Percentiles rank a stretch among this genome's conserved stretches.
These are phyloP conservation scores for Nectriaceae sp. DNA, from an alignment of 2,329 filamentous ascomycete genomes.

Conservation along the genomic window DNA sequence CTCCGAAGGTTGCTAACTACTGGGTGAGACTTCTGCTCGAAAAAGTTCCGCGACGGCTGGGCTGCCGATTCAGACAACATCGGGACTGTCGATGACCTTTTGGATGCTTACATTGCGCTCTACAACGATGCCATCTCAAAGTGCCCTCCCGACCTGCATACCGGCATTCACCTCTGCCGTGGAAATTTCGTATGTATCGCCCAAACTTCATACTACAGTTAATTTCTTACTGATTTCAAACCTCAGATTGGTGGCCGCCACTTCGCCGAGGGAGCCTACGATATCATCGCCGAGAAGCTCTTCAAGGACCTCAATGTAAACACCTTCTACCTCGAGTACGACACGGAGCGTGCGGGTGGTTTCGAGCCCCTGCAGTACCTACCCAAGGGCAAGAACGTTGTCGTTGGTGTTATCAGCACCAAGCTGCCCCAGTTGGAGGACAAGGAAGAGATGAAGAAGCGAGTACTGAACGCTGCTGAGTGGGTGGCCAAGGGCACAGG, in stretches of 20 bases:
- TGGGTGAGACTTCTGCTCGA: conserved; percentile 74
- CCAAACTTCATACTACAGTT: background rate
- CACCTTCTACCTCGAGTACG: conserved; percentile 72
- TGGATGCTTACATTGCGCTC: conserved; percentile 74
- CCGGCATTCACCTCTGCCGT: conserved; percentile 75
- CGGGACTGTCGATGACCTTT: conserved; percentile 66
- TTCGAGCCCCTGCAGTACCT: conserved; percentile 66
- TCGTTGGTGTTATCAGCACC: conserved; percentile 64
- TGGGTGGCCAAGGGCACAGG: conserved; percentile 69
- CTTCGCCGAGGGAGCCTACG: conserved; percentile 68
- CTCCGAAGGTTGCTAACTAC: background rate
- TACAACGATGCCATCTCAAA: conserved; percentile 72
- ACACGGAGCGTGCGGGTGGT: conserved; percentile 64
- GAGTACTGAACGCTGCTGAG: conserved; percentile 62
- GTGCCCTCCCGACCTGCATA: conserved; percentile 69
- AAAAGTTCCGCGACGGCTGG: conserved; percentile 72
- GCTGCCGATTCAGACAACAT: conserved; percentile 67
- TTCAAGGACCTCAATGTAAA: conserved; percentile 64
- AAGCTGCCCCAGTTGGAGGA: conserved; percentile 65
- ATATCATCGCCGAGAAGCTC: conserved; percentile 66
- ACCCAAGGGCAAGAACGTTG: conserved; percentile 62
- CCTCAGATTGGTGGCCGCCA: conserved; percentile 57
- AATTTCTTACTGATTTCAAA: no score
- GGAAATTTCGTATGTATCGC: conserved; percentile 53
- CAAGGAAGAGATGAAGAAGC: conserved; percentile 62